Evolutionary conservation across 495 filamentous ascomycete genomes (phyloP), one percentile per base, ranked within the genome.

Genomic region (Corynascus novoguineensis): DNA sequence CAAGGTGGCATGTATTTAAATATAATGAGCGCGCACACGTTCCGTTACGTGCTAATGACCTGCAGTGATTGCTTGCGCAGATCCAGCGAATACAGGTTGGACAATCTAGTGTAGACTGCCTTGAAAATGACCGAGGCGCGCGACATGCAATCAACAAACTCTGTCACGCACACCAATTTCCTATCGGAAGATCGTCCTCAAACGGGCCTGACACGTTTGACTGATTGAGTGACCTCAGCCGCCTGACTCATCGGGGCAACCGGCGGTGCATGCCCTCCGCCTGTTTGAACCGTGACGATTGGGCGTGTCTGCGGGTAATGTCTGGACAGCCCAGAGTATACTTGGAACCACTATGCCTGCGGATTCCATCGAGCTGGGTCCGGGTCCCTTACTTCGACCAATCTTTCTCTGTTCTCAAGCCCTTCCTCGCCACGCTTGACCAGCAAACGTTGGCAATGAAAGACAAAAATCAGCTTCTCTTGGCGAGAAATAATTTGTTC

Each of bases 381-480:
- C n/a, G n/a, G n/a, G n/a, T n/a, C 25, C 17, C 46, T 32, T 55
- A 31, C 40, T 24, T 52, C 25, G 28, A 25, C 40, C 47, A n/a
- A 32, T 47, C 34, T 32, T 27, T 25, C 46, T 29, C 27, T 32
- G 31, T 21, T 4, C 21, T 17, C 44, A 14, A 15, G n/a, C 35
- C 48, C n/a, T 64, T 65, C 66, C 55, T 67, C 52, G 59, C 66
- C 64, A 65, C 66, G 55, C 55, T 32, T 58, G 61, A 34, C 42
- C 41, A 63, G 54, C 53, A 57, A 58, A 24, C 62, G 64, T 63
- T 53, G 61, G 64, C 66, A 67, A 63, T 44, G 66, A 69, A 69
- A 67, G 60, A 60, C 15, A 32, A 24, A 48, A 42, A 24, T 24
- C n/a, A 21, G 17, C 4, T 46, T 49, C 44, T 48, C 53, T 28